phyloP scores from a whole-genome alignment of 805 yeast genomes.

The Candida xyloterini region DNA sequence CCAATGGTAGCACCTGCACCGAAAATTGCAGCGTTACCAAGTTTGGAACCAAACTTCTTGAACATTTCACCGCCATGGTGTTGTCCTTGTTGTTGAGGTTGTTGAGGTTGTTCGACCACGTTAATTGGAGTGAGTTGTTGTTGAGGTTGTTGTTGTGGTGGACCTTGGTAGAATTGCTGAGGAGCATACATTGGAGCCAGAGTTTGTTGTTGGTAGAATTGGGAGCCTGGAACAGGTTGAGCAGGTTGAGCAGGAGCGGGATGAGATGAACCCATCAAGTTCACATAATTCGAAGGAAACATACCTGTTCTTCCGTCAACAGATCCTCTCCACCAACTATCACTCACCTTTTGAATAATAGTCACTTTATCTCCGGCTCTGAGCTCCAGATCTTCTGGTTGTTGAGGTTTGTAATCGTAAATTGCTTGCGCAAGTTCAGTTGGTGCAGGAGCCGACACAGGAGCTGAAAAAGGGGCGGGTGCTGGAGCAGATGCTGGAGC shows the following conservation, averaged over 20 bases:
- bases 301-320: conserved; percentile 63
- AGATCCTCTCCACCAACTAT: conserved; percentile 91
- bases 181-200: conserved; percentile 17
- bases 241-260: conserved; percentile 1
- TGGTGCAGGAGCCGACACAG: conserved; percentile 9
- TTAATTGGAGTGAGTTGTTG: conserved; percentile 21
- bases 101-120: conserved; percentile 20
- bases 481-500: conserved; percentile 5
- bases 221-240: conserved; percentile 18
- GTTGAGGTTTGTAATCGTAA: conserved; percentile 73
- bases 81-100: conserved; percentile 17
- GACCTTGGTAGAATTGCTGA: neutral
- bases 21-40: conserved; percentile 93
- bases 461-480: conserved; percentile 8
- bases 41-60: conserved; percentile 74
- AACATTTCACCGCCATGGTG: conserved; percentile 29
- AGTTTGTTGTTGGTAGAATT: conserved; percentile 24
- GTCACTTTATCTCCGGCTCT: conserved; percentile 64
- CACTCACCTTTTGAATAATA: conserved; percentile 68
- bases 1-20: conserved; percentile 99
- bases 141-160: conserved; percentile 11
- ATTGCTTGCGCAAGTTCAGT: conserved; percentile 58
- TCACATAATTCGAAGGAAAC: conserved; percentile 88
- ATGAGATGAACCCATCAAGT: conserved; percentile 26
- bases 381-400: conserved; percentile 69